Base-by-base conservation (phyloP, 371 early-diverging fungal genomes). In the Cokeromyces recurvatus region DNA sequence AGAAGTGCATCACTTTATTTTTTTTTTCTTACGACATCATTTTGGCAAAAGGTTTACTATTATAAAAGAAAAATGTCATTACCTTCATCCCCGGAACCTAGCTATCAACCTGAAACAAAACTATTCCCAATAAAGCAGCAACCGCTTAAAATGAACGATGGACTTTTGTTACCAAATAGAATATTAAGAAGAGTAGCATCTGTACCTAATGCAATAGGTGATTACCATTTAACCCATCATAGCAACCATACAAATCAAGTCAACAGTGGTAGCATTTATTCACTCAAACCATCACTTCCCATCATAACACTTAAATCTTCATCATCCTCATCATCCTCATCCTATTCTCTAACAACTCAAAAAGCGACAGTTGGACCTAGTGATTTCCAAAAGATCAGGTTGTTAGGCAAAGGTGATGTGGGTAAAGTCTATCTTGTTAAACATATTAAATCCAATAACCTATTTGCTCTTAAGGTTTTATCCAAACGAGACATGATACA, bases 351-450 rank as follows among this genome's bases (percentile, higher is more conserved):
- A 20, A 24, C 42, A 22, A 53, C 53, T 19, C 34, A 58, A 73
- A 73, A 62, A 79, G 85, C 50, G 70, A 32, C 46, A 38, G 52
- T 51, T n/a, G 51, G 47, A 0, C 51, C 57, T 10, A 39, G 17
- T 42, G 80, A 86, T 63, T 97, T 94, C 62, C 70, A 67, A 36
- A 93, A 93, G 53, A 66, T 89, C 32, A 77, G 85, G 57, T 56
- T 97, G 43, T 78, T 97, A 27, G 97, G 97, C 32, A 91, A 91
- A 65, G 97, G 97, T 29, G 95, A 93, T 67, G 95, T 95, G 7
- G 90, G 88, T 37, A 85, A 85, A 57, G 89, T 92, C 4, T 88
- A 84, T 42, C 64, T 91, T 41, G 93, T 91, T 0, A 75, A 80
- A 35, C 84, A 88, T 57, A 82, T 81, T 56, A 57, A 55, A 31